phyloP scores from a whole-genome alignment of 331 rosid species.

The Telfairia occidentalis region DNA sequence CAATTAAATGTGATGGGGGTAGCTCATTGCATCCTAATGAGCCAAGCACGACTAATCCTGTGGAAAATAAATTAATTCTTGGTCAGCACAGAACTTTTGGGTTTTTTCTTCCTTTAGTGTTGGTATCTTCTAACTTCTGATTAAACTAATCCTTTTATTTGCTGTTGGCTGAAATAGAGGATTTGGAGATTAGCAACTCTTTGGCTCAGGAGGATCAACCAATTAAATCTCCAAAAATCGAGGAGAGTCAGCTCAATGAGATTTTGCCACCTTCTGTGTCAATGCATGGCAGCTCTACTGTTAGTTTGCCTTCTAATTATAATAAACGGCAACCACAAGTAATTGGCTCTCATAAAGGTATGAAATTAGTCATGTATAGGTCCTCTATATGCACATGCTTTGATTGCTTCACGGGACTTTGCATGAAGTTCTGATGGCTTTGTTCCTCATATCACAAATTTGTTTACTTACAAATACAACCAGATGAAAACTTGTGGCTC shows the following conservation, averaged over 20 bases:
- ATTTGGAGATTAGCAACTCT: constrained; percentile 42
- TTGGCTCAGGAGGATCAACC: constrained; percentile 41
- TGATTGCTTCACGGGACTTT: neutral
- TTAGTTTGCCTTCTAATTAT: constrained; percentile 63
- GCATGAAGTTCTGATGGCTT: neutral
- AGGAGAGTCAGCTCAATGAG: constrained; percentile 41
- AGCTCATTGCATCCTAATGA: constrained; percentile 39
- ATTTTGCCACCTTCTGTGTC: constrained; percentile 31
- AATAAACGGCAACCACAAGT: constrained; percentile 55
- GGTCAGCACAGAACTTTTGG: constrained; percentile 27
- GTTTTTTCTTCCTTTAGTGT: neutral
- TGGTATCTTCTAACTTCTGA: neutral
- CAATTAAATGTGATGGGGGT: constrained; percentile 52
- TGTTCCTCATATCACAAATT: neutral
- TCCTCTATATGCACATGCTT: neutral
- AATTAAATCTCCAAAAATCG: constrained; percentile 48
- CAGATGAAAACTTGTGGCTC: neutral
- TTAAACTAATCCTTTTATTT: neutral
- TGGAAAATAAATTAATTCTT: constrained; percentile 31
- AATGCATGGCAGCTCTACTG: constrained; percentile 41
- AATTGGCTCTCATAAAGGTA: constrained; percentile 73
- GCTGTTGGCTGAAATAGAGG: constrained; percentile 28
- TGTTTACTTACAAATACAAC: neutral
- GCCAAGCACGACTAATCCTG: constrained; percentile 23
- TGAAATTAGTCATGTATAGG: neutral